Evolutionary conservation across 495 filamentous ascomycete species (phyloP).

Genomic region (Viridothelium virens): DNA sequence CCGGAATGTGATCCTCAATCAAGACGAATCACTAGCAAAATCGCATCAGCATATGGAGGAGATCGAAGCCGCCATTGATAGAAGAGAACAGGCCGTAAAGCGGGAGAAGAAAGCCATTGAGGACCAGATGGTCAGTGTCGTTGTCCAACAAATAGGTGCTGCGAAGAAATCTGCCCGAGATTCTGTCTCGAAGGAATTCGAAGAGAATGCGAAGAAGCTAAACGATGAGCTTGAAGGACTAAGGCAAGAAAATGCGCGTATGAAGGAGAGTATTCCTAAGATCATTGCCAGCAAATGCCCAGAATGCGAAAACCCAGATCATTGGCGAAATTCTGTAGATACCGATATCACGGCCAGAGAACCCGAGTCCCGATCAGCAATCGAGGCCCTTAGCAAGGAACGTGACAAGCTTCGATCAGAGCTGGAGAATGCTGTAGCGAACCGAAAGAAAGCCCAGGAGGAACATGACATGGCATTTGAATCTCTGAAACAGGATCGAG

Average conservation of each 20-base stretch:
- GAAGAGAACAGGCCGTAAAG: conserved; percentile 1
- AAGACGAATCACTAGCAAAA: conserved; percentile 7
- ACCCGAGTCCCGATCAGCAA: not conserved
- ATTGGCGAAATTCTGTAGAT: conserved; percentile 6
- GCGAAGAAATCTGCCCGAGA: not conserved
- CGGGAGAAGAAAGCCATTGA: conserved; percentile 8
- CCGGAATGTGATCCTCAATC: not conserved
- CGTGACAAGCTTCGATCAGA: not conserved
- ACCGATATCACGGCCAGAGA: not conserved
- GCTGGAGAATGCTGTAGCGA: not conserved
- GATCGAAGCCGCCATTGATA: conserved; percentile 8
- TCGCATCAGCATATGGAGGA: conserved; percentile 12
- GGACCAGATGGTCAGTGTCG: conserved; percentile 4
- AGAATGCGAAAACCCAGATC: not conserved
- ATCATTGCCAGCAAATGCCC: conserved; percentile 11
- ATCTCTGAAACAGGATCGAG: not conserved
- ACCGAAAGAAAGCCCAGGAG: not conserved
- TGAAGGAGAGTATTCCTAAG: not conserved
- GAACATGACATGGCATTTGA: not conserved
- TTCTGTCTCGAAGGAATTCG: not conserved
- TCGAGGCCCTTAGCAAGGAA: conserved; percentile 3
- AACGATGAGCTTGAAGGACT: not conserved
- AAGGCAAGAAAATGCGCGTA: not conserved
- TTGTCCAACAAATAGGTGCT: conserved; percentile 7
- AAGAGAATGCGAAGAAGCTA: conserved; percentile 1